A percentile compares a stretch with the other conserved stretches of the same genome.
Conservation (phyloP, 306 rosid genomes). For the Vicia faba region DNA sequence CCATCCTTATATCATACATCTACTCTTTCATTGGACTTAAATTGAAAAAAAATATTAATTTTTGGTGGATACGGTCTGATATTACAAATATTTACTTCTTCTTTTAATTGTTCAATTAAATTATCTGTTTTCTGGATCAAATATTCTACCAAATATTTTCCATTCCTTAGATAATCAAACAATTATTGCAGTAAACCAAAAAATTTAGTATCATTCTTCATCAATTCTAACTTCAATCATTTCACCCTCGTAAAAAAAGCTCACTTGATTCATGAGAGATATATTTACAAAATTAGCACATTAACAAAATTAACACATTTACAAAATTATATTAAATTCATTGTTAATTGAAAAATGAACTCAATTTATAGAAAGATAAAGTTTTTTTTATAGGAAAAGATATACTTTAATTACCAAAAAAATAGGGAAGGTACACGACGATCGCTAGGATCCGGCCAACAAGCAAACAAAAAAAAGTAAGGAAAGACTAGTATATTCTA, state of each 20-base stretch:
- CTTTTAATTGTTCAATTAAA: constrained; percentile 41
- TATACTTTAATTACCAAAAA: too few relatives aligned
- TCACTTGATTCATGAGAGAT: too few relatives aligned
- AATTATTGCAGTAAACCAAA: constrained; percentile 47
- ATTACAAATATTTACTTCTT: constrained; percentile 43
- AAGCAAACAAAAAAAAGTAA: too few relatives aligned
- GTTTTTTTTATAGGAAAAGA: too few relatives aligned
- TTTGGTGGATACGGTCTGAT: constrained; percentile 50
- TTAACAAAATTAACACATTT: too few relatives aligned
- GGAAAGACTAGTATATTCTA: too few relatives aligned
- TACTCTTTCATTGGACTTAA: constrained; percentile 24
- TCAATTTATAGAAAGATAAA: too few relatives aligned
- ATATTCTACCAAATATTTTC: constrained; percentile 50
- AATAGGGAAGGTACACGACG: too few relatives aligned
- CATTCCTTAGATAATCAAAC: constrained; percentile 25
- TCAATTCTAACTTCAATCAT: constrained; percentile 49
- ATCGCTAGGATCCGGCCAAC: too few relatives aligned
- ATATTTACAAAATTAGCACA: too few relatives aligned
- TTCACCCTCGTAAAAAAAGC: constrained; percentile 31
- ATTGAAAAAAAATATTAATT: constrained; percentile 13
- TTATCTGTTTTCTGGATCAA: constrained; percentile 49
- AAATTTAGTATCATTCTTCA: constrained; percentile 48
- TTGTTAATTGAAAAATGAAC: too few relatives aligned
- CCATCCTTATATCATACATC: constrained; percentile 56
- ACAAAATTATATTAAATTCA: too few relatives aligned